phyloP scores from a whole-genome alignment of 495 filamentous ascomycete species.

The Hypoxylon crocopeplum region DNA sequence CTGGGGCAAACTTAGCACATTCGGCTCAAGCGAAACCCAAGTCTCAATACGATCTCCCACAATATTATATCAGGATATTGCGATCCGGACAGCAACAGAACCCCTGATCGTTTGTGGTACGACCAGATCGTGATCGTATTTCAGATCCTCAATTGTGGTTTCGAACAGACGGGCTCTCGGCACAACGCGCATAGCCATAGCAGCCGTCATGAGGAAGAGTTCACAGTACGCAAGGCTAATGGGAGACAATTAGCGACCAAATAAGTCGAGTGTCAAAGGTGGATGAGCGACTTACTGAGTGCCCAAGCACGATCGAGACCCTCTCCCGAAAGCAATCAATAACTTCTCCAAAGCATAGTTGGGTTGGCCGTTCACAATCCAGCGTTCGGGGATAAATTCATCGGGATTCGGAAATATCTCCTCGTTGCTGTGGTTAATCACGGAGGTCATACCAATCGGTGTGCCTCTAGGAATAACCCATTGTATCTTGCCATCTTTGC shows the following conservation, averaged over 20 bases:
- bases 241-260: neutral
- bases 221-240: slow-evolving; percentile 44
- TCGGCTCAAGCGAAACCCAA: too few species aligned
- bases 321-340: slow-evolving; percentile 56
- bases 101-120: slow-evolving; percentile 21
- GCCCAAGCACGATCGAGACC: slow-evolving; percentile 57
- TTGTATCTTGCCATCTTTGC: slow-evolving; percentile 43
- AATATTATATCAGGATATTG: neutral
- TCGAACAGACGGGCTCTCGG: slow-evolving; percentile 33
- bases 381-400: slow-evolving; percentile 58
- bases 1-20: too few species aligned
- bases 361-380: slow-evolving; percentile 48
- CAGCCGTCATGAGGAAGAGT: slow-evolving; percentile 38
- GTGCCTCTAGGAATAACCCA: slow-evolving; percentile 43
- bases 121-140: slow-evolving; percentile 41
- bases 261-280: too few species aligned
- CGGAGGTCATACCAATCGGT: slow-evolving; percentile 55
- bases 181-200: slow-evolving; percentile 35
- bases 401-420: slow-evolving; percentile 56
- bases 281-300: slow-evolving; percentile 47
- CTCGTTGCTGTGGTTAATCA: slow-evolving; percentile 55
- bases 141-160: slow-evolving; percentile 36
- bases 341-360: slow-evolving; percentile 52
- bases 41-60: too few species aligned
- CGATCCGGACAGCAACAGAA: slow-evolving; percentile 1